Conservation (phyloP, 2,329 filamentous ascomycete genomes). For the Akanthomyces dipterigenus region DNA sequence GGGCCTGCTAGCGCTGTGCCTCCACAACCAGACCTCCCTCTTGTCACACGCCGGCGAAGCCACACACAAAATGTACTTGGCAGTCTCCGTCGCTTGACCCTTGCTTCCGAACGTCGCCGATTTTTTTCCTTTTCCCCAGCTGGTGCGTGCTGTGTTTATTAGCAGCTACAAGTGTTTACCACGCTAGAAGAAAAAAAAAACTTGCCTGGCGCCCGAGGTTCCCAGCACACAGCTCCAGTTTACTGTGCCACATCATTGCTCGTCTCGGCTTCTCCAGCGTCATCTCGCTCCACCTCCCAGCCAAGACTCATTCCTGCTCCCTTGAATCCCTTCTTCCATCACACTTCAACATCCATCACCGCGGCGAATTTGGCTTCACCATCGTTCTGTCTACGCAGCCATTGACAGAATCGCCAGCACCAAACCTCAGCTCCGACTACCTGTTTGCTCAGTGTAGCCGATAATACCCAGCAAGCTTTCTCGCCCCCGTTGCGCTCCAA, state of each 20-base stretch:
- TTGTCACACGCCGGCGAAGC: not conserved
- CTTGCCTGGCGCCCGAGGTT: slow-evolving; percentile 6
- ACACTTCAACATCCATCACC: not conserved
- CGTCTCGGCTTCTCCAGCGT: slow-evolving; percentile 3
- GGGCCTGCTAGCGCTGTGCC: not conserved
- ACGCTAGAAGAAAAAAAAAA: not conserved
- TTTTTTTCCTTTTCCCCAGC: not conserved
- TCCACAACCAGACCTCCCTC: not conserved
- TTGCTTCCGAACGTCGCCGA: slow-evolving; percentile 4
- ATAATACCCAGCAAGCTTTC: not conserved
- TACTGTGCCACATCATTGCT: not conserved
- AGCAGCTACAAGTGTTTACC: not conserved
- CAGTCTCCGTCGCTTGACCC: not conserved
- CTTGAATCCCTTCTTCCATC: not conserved
- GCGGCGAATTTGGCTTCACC: not conserved
- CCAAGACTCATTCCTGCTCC: not conserved
- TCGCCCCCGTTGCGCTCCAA: not conserved
- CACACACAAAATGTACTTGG: not conserved
- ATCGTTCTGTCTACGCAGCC: not conserved
- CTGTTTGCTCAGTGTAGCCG: slow-evolving; percentile 7
- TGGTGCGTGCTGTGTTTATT: not conserved
- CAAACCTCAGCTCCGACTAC: not conserved
- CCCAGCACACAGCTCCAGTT: not conserved
- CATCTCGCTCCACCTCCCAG: slow-evolving; percentile 7
- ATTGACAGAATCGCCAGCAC: not conserved